These are phyloP conservation scores for Dactylellina parvicollis DNA, from an alignment of 2,329 filamentous ascomycete species.

Conservation along the genomic window DNA sequence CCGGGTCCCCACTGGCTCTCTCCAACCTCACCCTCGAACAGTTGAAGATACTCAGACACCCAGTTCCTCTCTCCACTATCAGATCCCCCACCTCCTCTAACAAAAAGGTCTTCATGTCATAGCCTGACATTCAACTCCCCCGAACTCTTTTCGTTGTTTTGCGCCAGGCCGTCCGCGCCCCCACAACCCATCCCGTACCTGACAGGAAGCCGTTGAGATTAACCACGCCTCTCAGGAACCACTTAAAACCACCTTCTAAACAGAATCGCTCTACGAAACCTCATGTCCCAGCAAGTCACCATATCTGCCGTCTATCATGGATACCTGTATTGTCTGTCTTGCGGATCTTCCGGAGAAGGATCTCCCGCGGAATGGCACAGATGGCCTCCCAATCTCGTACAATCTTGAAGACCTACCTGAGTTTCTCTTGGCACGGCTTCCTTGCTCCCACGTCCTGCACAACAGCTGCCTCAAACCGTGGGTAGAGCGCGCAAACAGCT, in stretches of 20 bases:
- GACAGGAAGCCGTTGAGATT: conserved; percentile 36
- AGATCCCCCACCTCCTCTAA: background rate
- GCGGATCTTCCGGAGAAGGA: conserved; percentile 71
- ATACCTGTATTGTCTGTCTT: conserved; percentile 74
- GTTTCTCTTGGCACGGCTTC: conserved; percentile 60
- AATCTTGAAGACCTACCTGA: conserved; percentile 59
- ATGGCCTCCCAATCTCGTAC: conserved; percentile 64
- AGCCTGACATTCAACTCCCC: background rate
- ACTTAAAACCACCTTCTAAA: conserved; percentile 17
- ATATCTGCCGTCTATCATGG: conserved; percentile 46
- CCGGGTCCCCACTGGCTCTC: conserved; percentile 42
- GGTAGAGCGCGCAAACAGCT: conserved; percentile 97
- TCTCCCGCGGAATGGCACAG: conserved; percentile 61
- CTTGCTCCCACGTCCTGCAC: conserved; percentile 89
- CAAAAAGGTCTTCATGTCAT: background rate
- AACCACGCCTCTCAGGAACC: conserved; percentile 29
- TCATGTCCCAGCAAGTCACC: conserved; percentile 50
- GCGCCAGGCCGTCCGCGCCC: conserved; percentile 17
- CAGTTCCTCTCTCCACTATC: background rate
- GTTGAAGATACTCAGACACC: conserved; percentile 1
- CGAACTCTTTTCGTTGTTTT: conserved; percentile 28
- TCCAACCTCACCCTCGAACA: conserved; percentile 39
- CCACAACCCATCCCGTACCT: conserved; percentile 53
- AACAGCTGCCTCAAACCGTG: conserved; percentile 91
- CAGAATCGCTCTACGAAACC: conserved; percentile 22